These are phyloP conservation scores for Gynochthodes officinalis DNA, from an alignment of 257 asterid species.

Conservation along the genomic window DNA sequence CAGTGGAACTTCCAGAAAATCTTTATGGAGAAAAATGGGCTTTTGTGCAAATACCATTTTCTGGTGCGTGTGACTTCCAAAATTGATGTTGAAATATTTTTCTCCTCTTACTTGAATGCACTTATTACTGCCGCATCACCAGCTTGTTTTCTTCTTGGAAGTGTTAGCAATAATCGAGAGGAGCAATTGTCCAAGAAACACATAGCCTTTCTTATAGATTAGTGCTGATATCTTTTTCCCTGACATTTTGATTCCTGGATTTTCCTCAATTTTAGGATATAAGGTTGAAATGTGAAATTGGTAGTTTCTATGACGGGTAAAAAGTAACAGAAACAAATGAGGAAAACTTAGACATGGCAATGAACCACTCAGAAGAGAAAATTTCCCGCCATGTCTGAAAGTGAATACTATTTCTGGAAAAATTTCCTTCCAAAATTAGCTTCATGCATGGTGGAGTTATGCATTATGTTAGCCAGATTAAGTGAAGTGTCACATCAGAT, in stretches of 20 bases:
- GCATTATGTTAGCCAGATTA: background rate
- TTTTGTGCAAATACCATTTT: conserved; percentile 82
- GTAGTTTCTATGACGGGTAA: background rate
- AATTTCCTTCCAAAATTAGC: background rate
- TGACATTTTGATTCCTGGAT: background rate
- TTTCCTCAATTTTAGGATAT: background rate
- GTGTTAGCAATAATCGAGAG: background rate
- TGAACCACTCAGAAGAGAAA: background rate
- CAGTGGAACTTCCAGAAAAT: conserved; percentile 85
- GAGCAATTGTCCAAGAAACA: background rate
- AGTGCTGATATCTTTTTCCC: background rate
- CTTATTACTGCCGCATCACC: background rate
- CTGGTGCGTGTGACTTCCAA: conserved; percentile 38
- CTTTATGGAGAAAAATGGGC: conserved; percentile 94
- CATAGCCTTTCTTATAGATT: background rate
- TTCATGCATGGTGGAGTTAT: background rate
- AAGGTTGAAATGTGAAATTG: background rate
- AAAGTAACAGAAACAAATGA: background rate
- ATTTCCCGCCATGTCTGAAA: background rate
- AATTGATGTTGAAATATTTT: background rate
- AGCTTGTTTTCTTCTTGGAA: background rate
- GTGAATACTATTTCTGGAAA: background rate
- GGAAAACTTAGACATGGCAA: background rate
- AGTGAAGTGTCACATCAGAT: background rate
- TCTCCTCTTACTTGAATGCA: background rate